Base-by-base conservation (phyloP, 768 basidiomycete genomes). In the Tubosaeta sp. region DNA sequence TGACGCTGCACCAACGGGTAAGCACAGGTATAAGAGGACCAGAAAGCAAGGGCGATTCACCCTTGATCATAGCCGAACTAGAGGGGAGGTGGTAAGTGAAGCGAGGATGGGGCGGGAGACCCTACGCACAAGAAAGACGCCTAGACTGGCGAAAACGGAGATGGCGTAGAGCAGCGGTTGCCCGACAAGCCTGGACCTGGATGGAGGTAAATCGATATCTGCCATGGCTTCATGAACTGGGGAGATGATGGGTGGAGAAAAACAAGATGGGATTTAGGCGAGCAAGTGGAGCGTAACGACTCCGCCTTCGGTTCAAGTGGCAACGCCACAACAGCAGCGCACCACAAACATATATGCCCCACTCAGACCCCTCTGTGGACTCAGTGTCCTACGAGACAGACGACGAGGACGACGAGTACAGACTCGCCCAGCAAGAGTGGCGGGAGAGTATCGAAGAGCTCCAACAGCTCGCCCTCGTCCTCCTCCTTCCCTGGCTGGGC, bases 11-110 rank as follows among this genome's bases (percentile, higher is more conserved):
- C 31, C 8, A 34, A 22, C 11, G 17, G 27, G 35, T 59, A 27
- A 59, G 58, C 39, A 46, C 49, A 47, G 12, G n/a, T 12, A 31
- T 19, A 37, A 7, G 12, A 33, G 42, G 19, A 4, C 39, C 11
- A 43, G 49, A 41, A 44, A 48, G 59, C 56, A 45, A 43, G 53
- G 55, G 27, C 27, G 14, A 27, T 45, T 42, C 62, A 89, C 89
- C 89, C 89, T 77, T 91, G 89, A 71, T 90, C 88, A 78, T 90
- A 90, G 50, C 88, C 88, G 67, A 89, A 88, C 86, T 89, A 43
- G 53, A 35, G 48, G 26, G 5, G 13, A 6, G 12, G 27, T 10
- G 16, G 41, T 59, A 38, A 48, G 42, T 34, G 13, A 45, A 41
- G 39, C 47, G 47, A 46, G 43, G 43, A 60, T 4, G 8, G n/a